phyloP scores from a whole-genome alignment of 1,139 yeast genomes.

The Pichia sp. region DNA sequence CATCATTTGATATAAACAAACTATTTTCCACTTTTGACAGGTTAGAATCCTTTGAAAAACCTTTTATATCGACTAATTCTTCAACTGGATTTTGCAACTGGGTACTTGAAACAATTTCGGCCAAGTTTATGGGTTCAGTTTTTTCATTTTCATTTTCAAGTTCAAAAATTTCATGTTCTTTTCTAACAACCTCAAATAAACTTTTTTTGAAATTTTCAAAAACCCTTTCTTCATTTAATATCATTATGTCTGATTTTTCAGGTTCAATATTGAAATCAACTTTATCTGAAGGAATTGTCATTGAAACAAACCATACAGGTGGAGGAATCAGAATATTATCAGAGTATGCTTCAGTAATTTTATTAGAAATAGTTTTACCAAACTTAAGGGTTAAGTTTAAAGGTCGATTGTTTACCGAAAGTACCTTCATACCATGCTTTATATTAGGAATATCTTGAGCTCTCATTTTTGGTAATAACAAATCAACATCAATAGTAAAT shows the following conservation, averaged over 20 bases:
- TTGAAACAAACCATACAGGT: slow-evolving; percentile 30
- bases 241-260: slow-evolving; percentile 36
- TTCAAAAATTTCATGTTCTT: slow-evolving; percentile 1
- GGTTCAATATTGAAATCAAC: slow-evolving; percentile 43
- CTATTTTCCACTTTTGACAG: too few species aligned
- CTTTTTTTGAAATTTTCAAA: neutral
- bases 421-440: slow-evolving; percentile 23
- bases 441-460: slow-evolving; percentile 25
- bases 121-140: too few species aligned
- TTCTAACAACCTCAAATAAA: neutral
- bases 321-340: slow-evolving; percentile 27
- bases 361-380: slow-evolving; percentile 29
- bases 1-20: slow-evolving; percentile 7
- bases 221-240: slow-evolving; percentile 22
- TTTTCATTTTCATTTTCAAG: neutral
- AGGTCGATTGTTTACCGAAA: slow-evolving; percentile 34
- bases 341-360: slow-evolving; percentile 24
- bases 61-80: too few species aligned
- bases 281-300: slow-evolving; percentile 21
- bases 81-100: neutral
- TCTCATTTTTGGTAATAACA: slow-evolving; percentile 30
- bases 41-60: too few species aligned
- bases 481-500: slow-evolving; percentile 15
- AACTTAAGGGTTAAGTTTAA: slow-evolving; percentile 26
- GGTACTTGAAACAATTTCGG: too few species aligned